Evolutionary conservation across 371 early-diverging fungal genomes (phyloP).

Genomic region (Saksenaea oblongispora): DNA sequence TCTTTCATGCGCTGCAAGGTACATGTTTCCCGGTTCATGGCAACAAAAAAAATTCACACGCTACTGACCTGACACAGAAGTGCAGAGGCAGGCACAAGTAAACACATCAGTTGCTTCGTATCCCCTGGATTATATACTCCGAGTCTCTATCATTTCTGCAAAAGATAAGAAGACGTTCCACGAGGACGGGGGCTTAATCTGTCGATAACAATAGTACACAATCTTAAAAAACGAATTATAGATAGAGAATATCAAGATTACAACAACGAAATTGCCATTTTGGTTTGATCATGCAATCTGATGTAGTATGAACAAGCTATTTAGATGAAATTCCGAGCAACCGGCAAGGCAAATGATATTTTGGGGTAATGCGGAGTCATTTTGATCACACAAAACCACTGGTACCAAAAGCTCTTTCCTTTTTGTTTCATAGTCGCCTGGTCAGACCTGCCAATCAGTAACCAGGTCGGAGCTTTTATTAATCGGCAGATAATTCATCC

Average conservation of each 20-base stretch:
- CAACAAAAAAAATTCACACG: not conserved
- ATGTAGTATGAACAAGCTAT: not conserved
- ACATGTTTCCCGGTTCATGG: too few species aligned
- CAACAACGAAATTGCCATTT: not conserved
- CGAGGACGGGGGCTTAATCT: not conserved
- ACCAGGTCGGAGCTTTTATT: not conserved
- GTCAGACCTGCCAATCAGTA: not conserved
- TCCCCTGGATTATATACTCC: not conserved
- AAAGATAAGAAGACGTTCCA: conserved; percentile 1
- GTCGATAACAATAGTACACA: not conserved
- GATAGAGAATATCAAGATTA: not conserved
- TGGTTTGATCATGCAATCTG: too few species aligned
- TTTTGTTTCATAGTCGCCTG: not conserved
- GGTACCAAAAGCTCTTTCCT: not conserved
- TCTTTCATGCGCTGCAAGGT: too few species aligned
- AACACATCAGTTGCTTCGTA: not conserved
- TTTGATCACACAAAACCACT: conserved; percentile 1
- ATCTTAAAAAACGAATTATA: not conserved
- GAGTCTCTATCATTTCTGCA: not conserved
- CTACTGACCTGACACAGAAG: not conserved
- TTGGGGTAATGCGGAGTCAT: not conserved
- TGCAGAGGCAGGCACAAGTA: not conserved
- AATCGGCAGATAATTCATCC: not conserved
- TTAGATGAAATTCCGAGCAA: not conserved
- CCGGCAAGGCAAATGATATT: not conserved